Evolutionary conservation across 78 protist species (phyloP).

Genomic region (Mastigamoeba balamuthi): DNA sequence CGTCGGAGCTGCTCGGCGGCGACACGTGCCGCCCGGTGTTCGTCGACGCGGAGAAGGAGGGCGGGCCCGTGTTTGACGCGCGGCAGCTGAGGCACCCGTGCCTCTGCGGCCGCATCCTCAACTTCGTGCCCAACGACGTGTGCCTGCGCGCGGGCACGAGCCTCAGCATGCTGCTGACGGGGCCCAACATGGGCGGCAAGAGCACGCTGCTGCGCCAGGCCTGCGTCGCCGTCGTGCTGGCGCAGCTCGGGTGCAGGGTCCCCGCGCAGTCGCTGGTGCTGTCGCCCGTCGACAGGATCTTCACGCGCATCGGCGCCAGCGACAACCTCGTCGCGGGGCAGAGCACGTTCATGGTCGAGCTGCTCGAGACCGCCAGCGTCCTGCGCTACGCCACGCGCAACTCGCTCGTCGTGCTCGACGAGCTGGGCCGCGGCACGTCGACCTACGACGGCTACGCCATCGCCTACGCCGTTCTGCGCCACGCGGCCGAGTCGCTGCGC

Average conservation of each 20-base stretch:
- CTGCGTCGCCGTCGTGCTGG: slow-evolving; percentile 75
- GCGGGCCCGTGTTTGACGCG: neutral
- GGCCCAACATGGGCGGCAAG: slow-evolving; percentile 97
- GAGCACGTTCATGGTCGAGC: slow-evolving; percentile 94
- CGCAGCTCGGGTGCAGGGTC: slow-evolving; percentile 93
- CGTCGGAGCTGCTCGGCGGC: neutral
- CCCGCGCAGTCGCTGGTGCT: slow-evolving; percentile 68
- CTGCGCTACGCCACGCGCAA: slow-evolving; percentile 68
- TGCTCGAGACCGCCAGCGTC: slow-evolving; percentile 68
- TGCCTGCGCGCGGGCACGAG: neutral
- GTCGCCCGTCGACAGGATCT: slow-evolving; percentile 88
- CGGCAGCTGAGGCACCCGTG: slow-evolving; percentile 45
- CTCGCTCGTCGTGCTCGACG: slow-evolving; percentile 94
- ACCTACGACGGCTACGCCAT: slow-evolving; percentile 88
- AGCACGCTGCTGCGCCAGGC: slow-evolving; percentile 79
- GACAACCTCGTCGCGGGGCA: slow-evolving; percentile 87
- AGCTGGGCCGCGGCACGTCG: slow-evolving; percentile 91
- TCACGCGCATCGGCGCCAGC: slow-evolving; percentile 85
- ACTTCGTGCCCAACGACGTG: slow-evolving; percentile 56
- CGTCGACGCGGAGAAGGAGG: neutral
- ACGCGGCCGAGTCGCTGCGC: slow-evolving; percentile 10
- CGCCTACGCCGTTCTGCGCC: slow-evolving; percentile 59
- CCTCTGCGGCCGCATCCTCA: slow-evolving; percentile 14
- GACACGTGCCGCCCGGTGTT: neutral
- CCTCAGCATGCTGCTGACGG: slow-evolving; percentile 75